phyloP scores from a whole-genome alignment of 2,329 filamentous ascomycete genomes.

The Hymenoscyphus salicellus region DNA sequence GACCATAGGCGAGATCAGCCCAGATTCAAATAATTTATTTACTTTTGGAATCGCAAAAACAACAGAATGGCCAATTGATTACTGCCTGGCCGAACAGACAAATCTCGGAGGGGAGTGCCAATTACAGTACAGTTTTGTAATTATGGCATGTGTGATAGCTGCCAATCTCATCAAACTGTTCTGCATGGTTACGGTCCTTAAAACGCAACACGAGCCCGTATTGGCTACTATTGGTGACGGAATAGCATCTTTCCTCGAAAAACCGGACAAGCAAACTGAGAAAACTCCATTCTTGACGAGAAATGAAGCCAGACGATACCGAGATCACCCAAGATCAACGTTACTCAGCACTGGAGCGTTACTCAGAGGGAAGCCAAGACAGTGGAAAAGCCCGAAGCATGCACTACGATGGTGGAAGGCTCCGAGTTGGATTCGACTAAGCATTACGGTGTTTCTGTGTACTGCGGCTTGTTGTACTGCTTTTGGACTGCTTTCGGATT shows the following conservation, averaged over 20 bases:
- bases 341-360: neutral
- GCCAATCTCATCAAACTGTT: conserved; percentile 20
- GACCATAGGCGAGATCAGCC: conserved; percentile 17
- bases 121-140: conserved; percentile 25
- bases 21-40: neutral
- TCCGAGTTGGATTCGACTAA: conserved; percentile 17
- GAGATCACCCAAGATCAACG: neutral
- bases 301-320: conserved; percentile 19
- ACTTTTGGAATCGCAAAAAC: conserved; percentile 5
- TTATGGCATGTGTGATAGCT: conserved; percentile 21
- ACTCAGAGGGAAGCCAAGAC: neutral
- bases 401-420: conserved; percentile 22
- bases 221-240: conserved; percentile 39
- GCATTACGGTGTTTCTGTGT: conserved; percentile 18
- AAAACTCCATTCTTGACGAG: conserved; percentile 29
- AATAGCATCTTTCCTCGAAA: conserved; percentile 38
- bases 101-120: conserved; percentile 19
- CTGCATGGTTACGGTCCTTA: conserved; percentile 18
- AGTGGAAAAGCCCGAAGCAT: conserved; percentile 9
- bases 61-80: conserved; percentile 23
- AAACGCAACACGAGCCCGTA: conserved; percentile 18
- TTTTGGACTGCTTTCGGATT: neutral
- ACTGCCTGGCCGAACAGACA: conserved; percentile 23
- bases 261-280: conserved; percentile 34
- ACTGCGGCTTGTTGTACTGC: neutral